Conservation (phyloP, 2,329 filamentous ascomycete species). For the Monosporascus sp. region DNA sequence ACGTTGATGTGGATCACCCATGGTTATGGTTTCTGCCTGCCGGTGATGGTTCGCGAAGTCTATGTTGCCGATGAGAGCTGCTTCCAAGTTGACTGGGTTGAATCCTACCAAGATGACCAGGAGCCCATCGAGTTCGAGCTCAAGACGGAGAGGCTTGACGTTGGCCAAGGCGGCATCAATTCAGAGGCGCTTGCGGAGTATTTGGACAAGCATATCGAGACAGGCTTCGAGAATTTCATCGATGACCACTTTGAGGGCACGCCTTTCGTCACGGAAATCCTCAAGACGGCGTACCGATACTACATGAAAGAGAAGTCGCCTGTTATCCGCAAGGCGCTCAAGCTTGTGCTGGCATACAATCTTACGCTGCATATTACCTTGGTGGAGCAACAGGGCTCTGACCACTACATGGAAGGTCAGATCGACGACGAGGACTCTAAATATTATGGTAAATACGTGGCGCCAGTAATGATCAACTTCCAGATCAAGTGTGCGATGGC, state of each 20-base stretch:
- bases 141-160: conserved; percentile 82
- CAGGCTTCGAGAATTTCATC: conserved; percentile 86
- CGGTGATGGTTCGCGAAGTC: conserved; percentile 90
- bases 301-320: conserved; percentile 83
- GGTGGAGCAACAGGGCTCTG: conserved; percentile 82
- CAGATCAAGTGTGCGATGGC: conserved; percentile 97
- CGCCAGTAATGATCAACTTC: conserved; percentile 99
- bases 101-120: conserved; percentile 63
- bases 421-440: conserved; percentile 83
- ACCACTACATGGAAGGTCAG: conserved; percentile 72
- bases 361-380: conserved; percentile 91
- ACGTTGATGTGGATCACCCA: conserved; percentile 87
- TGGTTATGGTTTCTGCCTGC: conserved; percentile 88
- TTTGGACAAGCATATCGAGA: conserved; percentile 90
- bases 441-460: conserved; percentile 84
- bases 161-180: conserved; percentile 83
- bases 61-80: conserved; percentile 88
- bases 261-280: conserved; percentile 88
- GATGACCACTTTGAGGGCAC: conserved; percentile 96
- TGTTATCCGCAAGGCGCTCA: conserved; percentile 90
- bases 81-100: conserved; percentile 91
- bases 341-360: conserved; percentile 93
- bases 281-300: conserved; percentile 93
- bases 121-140: conserved; percentile 79
- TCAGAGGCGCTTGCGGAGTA: conserved; percentile 80